Conservation (phyloP, 73 alveolate genomes). For the Stentor coeruleus region DNA sequence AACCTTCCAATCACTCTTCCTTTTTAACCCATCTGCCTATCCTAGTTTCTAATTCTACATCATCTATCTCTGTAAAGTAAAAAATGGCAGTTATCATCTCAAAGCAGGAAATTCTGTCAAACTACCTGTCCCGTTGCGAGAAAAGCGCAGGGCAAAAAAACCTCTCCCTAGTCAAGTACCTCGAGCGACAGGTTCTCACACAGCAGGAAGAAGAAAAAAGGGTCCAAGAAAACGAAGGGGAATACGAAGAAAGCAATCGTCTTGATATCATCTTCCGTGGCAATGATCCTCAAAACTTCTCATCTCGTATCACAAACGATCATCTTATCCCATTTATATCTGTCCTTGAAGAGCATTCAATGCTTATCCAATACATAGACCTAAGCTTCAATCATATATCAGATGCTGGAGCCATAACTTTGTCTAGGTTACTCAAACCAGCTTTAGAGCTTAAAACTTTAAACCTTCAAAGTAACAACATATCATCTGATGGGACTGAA, state of each 20-base stretch:
- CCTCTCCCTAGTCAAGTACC: slow-evolving; percentile 12
- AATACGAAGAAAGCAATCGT: slow-evolving; percentile 47
- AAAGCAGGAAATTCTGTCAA: background rate
- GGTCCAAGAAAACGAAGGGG: slow-evolving; percentile 14
- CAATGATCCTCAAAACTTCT: slow-evolving; percentile 71
- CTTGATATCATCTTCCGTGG: slow-evolving; percentile 76
- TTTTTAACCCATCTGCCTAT: no score
- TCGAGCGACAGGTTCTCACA: background rate
- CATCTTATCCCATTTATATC: slow-evolving; percentile 60
- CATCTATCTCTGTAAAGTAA: no score
- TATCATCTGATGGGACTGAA: slow-evolving; percentile 88
- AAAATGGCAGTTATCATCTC: slow-evolving; percentile 25
- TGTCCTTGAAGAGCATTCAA: slow-evolving; percentile 69
- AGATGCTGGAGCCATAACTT: slow-evolving; percentile 89
- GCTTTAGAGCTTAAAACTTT: slow-evolving; percentile 82
- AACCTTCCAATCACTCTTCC: no score
- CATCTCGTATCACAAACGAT: slow-evolving; percentile 55
- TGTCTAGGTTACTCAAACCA: slow-evolving; percentile 72
- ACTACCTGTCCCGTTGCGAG: background rate
- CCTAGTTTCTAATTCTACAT: no score
- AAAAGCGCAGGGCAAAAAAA: background rate
- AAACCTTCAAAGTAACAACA: slow-evolving; percentile 88
- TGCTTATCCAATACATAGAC: slow-evolving; percentile 83
- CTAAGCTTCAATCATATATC: slow-evolving; percentile 72
- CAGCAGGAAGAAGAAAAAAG: slow-evolving; percentile 14